A percentile compares a stretch with the other conserved stretches of the same genome.
Conservation (phyloP, 306 rosid species). For the Parietaria judaica region DNA sequence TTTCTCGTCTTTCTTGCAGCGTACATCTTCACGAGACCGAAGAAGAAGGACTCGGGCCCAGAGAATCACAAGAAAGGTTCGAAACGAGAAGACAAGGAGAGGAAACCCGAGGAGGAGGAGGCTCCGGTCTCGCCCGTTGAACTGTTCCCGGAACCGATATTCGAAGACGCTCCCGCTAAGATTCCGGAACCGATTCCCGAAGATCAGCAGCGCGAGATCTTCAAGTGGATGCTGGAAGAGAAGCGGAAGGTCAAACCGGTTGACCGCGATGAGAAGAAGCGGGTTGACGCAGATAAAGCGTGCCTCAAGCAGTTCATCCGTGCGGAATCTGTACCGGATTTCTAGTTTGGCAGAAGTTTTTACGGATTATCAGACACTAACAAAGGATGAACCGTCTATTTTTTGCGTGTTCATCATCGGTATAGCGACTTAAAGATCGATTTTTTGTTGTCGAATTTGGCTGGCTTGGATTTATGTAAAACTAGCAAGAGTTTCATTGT, state of each 20-base stretch:
- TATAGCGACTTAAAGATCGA: conserved; percentile 5
- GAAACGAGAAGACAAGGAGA: conserved; percentile 23
- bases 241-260: conserved; percentile 44
- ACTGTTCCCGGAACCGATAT: conserved; percentile 21
- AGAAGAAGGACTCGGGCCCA: conserved; percentile 34
- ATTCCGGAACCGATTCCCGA: conserved; percentile 34
- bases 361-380: conserved; percentile 5
- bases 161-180: conserved; percentile 28
- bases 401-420: conserved; percentile 11
- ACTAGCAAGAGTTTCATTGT: too few species aligned
- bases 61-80: conserved; percentile 18
- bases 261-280: conserved; percentile 42
- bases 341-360: conserved; percentile 16
- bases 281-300: conserved; percentile 47
- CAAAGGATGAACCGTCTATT: not conserved
- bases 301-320: conserved; percentile 45
- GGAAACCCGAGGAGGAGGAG: conserved; percentile 30
- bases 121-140: conserved; percentile 27
- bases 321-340: conserved; percentile 35
- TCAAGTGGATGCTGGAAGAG: conserved; percentile 56
- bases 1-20: conserved; percentile 36
- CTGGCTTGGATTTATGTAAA: not conserved
- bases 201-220: conserved; percentile 44
- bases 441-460: conserved; percentile 13
- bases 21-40: conserved; percentile 51